phyloP scores from a whole-genome alignment of 1,284 basidiomycete species.

The Trametes pubescens region DNA sequence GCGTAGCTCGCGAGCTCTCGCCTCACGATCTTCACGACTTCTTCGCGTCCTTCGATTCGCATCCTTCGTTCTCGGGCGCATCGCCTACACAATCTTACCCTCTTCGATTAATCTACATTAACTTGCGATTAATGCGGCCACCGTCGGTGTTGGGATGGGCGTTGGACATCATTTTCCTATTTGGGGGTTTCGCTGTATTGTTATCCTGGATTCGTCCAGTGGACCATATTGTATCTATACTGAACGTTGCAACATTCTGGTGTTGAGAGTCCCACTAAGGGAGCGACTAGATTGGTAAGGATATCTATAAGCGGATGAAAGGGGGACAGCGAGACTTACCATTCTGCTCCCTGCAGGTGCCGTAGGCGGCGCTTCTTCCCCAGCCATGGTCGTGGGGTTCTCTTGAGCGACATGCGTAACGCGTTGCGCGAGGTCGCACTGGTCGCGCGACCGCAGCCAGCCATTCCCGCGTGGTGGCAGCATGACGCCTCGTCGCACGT shows the following conservation, averaged over 20 bases:
- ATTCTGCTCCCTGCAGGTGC: too few relatives aligned
- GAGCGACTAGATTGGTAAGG: too few relatives aligned
- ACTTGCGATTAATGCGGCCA: not conserved
- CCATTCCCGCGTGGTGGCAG: too few relatives aligned
- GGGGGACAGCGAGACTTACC: too few relatives aligned
- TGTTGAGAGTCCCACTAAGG: not conserved
- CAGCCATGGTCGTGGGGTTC: too few relatives aligned
- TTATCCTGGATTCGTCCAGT: slow-evolving; percentile 9
- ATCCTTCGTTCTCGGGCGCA: slow-evolving; percentile 4
- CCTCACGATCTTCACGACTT: not conserved
- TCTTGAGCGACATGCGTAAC: too few relatives aligned
- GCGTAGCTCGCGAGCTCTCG: not conserved
- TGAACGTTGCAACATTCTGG: not conserved
- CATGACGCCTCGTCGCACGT: too few relatives aligned
- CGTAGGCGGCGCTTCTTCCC: too few relatives aligned
- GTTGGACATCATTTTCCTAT: not conserved
- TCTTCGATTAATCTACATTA: slow-evolving; percentile 2
- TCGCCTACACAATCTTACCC: not conserved
- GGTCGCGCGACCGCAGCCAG: too few relatives aligned
- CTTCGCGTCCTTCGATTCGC: not conserved
- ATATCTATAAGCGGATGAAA: too few relatives aligned
- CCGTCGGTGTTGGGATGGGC: not conserved
- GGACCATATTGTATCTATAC: not conserved
- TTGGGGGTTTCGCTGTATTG: not conserved
- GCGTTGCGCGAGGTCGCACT: too few relatives aligned